Evolutionary conservation across 2,329 filamentous ascomycete species (phyloP), one percentile per base, ranked within the genome.

Genomic region (Phaeoacremonium minimum): DNA sequence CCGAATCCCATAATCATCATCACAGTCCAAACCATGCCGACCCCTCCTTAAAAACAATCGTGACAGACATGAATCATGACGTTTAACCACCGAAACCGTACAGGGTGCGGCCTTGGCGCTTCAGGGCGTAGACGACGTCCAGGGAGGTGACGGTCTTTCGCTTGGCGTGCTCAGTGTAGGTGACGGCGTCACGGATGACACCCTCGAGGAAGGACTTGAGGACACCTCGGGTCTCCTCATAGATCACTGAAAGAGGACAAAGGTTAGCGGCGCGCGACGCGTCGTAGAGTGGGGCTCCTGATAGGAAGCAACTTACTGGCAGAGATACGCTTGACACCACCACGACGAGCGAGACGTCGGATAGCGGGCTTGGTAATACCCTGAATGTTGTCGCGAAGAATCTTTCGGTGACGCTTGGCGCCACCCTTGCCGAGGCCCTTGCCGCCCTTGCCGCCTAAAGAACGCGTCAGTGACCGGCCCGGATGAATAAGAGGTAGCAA

Each of bases 311-410:
- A 73, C 77, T 66, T 80, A 87, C 83, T 94, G 66, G 90, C 90
- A 60, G 89, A 95, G 61, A 96, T 96, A 95, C 90, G 90, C 87
- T 96, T 96, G 80, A 96, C 90, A 90, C 90, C 90, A 71, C 90
- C 90, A 93, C 90, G 89, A 74, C 90, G 90, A 51, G 90, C 90
- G 66, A 96, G 89, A 94, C 90, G 90, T 61, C 90, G 85, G 72
- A 96, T 96, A 59, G 90, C 90, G 58, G 90, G 90, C 85, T 96
- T 96, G 63, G 90, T 96, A 65, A 96, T 96, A 73, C 90, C 90
- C 77, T 96, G 90, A 64, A 96, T 96, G 86, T 95, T 96, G 85
- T 95, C 90, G 73, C 90, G 88, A 69, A 96, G 80, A 77, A 96
- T 96, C 87, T 96, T 96, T 63, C 91, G 84, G 76, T 96, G 90